Percentiles rank a stretch among this genome's conserved stretches.
phyloP scores from a whole-genome alignment of 768 basidiomycete genomes.

The Flagelloscypha sp. region DNA sequence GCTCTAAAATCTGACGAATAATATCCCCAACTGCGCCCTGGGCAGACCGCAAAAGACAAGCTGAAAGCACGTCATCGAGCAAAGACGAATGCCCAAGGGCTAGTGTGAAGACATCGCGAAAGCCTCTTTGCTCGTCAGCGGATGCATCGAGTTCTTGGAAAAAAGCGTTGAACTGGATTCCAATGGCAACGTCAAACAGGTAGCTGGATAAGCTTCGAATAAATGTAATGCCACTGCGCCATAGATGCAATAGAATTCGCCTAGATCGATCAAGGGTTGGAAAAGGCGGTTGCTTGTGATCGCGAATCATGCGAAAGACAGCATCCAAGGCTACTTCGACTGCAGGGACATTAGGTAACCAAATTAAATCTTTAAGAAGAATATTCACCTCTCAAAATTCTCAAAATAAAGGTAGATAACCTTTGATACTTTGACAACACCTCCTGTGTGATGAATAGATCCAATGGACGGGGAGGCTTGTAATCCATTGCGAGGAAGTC shows the following conservation, averaged over 20 bases:
- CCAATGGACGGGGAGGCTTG: slow-evolving; percentile 74
- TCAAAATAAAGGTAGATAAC: slow-evolving; percentile 71
- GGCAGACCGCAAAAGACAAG: slow-evolving; percentile 62
- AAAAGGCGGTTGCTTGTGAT: slow-evolving; percentile 39
- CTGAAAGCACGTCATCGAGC: slow-evolving; percentile 67
- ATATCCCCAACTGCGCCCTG: slow-evolving; percentile 61
- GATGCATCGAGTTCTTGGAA: slow-evolving; percentile 15
- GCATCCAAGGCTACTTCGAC: slow-evolving; percentile 63
- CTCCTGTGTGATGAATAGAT: slow-evolving; percentile 59
- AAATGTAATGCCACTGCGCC: slow-evolving; percentile 69
- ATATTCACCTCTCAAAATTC: slow-evolving; percentile 64
- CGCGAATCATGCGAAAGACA: slow-evolving; percentile 55
- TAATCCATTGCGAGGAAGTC: slow-evolving; percentile 91
- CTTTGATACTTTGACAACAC: slow-evolving; percentile 82
- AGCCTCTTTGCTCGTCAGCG: slow-evolving; percentile 19
- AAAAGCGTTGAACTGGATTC: slow-evolving; percentile 70
- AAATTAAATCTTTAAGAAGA: not conserved
- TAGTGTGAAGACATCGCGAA: slow-evolving; percentile 70
- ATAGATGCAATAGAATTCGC: slow-evolving; percentile 54
- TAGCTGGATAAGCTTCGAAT: slow-evolving; percentile 60
- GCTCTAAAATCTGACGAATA: slow-evolving; percentile 52
- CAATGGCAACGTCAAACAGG: slow-evolving; percentile 74
- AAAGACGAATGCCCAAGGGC: slow-evolving; percentile 57
- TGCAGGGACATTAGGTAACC: slow-evolving; percentile 15
- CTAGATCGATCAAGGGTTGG: slow-evolving; percentile 46